Conservation (phyloP, 805 yeast species). For the Torulaspora gathmanii region DNA sequence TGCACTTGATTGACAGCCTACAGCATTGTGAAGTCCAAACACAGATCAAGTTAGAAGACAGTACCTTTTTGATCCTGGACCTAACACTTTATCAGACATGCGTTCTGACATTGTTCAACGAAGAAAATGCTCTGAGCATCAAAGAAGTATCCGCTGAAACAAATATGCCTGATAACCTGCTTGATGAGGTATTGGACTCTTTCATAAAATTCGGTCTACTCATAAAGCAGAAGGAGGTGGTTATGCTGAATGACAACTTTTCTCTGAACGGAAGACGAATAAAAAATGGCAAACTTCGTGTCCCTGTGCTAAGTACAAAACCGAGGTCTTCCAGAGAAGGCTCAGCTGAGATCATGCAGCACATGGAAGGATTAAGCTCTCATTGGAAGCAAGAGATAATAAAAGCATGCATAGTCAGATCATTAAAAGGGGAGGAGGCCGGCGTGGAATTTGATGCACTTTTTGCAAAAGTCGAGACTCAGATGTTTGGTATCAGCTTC, state of each 20-base stretch:
- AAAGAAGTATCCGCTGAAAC: constrained; percentile 9
- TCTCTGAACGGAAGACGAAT: constrained; percentile 22
- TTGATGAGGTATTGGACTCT: constrained; percentile 19
- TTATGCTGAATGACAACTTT: constrained; percentile 21
- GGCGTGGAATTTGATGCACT: constrained; percentile 16
- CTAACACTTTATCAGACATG: constrained; percentile 29
- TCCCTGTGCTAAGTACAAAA: constrained; percentile 13
- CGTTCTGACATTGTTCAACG: constrained; percentile 26
- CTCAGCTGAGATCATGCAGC: constrained; percentile 8
- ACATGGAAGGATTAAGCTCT: constrained; percentile 25
- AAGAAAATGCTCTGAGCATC: constrained; percentile 12
- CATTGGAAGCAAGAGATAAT: constrained; percentile 31
- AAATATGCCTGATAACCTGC: constrained; percentile 4
- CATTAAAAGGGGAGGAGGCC: constrained; percentile 17
- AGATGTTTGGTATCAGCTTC: constrained; percentile 26
- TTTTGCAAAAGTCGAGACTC: constrained; percentile 12
- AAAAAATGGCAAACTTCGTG: constrained; percentile 22
- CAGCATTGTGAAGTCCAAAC: constrained; percentile 32
- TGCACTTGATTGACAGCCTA: constrained; percentile 23
- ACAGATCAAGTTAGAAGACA: constrained; percentile 15
- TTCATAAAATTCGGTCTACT: constrained; percentile 20
- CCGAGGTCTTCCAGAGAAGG: not conserved
- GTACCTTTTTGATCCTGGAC: constrained; percentile 19
- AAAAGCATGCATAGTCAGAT: constrained; percentile 27
- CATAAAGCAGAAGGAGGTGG: constrained; percentile 5